These are phyloP conservation scores for Cercospora sp. DNA, from an alignment of 2,329 filamentous ascomycete genomes.

Conservation along the genomic window DNA sequence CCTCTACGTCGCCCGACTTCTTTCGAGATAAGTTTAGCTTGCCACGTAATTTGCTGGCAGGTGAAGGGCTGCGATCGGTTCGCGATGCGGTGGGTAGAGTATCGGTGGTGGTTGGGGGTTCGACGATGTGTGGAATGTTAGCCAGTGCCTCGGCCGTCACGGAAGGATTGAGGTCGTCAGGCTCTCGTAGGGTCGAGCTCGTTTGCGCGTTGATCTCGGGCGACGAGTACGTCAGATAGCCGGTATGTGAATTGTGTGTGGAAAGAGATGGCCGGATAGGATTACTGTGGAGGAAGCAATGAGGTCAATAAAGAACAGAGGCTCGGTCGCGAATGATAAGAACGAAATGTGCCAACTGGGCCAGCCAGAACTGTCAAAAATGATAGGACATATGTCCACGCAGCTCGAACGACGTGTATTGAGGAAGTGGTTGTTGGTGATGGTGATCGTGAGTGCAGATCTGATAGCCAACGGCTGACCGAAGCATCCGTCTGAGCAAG, in stretches of 20 bases:
- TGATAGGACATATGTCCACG: not conserved
- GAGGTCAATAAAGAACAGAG: constrained; percentile 10
- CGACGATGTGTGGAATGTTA: constrained; percentile 38
- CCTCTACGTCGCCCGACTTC: constrained; percentile 45
- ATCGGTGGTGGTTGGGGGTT: constrained; percentile 28
- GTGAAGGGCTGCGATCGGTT: constrained; percentile 64
- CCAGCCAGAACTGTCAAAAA: constrained; percentile 16
- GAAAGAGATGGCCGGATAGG: constrained; percentile 37
- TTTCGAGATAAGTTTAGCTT: constrained; percentile 61
- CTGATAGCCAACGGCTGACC: not conserved
- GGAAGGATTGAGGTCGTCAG: constrained; percentile 12
- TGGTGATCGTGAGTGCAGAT: constrained; percentile 4
- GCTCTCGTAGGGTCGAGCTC: constrained; percentile 32
- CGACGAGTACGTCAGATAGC: constrained; percentile 52
- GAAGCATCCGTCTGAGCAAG: not conserved
- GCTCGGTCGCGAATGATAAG: constrained; percentile 1
- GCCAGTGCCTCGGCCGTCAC: constrained; percentile 37
- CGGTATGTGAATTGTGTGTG: constrained; percentile 51
- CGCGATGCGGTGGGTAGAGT: constrained; percentile 25
- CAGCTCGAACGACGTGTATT: not conserved
- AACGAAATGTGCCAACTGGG: constrained; percentile 7
- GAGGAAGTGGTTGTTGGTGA: not conserved
- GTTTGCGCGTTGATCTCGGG: constrained; percentile 42
- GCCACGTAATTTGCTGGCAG: constrained; percentile 68
- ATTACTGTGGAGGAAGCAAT: constrained; percentile 23